phyloP scores from a whole-genome alignment of 257 asterid genomes.

The Lantana camara region DNA sequence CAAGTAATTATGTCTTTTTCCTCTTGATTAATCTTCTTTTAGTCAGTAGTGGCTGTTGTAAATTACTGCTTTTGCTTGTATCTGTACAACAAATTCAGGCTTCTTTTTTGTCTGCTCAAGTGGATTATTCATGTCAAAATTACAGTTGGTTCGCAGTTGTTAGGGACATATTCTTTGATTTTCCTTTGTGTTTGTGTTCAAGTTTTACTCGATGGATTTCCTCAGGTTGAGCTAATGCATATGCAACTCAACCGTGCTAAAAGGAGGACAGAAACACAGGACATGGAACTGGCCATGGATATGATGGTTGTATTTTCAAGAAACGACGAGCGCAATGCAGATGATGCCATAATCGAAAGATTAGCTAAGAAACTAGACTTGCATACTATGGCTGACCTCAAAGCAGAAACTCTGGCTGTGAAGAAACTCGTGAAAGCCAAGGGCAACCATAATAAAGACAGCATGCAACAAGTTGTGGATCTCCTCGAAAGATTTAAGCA shows the following conservation, averaged over 20 bases:
- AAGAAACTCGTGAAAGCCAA: constrained; percentile 41
- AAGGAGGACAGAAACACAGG: constrained; percentile 55
- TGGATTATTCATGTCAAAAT: not conserved
- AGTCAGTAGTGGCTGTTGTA: not conserved
- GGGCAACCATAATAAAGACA: constrained; percentile 20
- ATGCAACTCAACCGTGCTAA: constrained; percentile 58
- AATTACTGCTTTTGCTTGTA: not conserved
- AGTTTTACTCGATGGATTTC: not conserved
- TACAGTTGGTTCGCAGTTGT: too few species aligned
- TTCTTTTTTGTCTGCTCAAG: not conserved
- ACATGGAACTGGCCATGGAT: constrained; percentile 71
- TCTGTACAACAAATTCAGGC: too few species aligned
- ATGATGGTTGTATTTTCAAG: constrained; percentile 56
- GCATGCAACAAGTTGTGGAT: constrained; percentile 38
- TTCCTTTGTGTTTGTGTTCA: too few species aligned
- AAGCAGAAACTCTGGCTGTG: constrained; percentile 48
- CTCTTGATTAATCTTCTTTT: not conserved
- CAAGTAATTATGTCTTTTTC: constrained; percentile 38
- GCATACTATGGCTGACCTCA: constrained; percentile 45
- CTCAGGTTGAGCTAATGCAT: constrained; percentile 64
- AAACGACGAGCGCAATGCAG: constrained; percentile 45
- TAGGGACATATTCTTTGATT: too few species aligned
- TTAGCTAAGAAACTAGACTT: constrained; percentile 59
- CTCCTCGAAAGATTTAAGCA: constrained; percentile 50
- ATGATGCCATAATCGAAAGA: constrained; percentile 51